Base-by-base conservation (phyloP, 768 basidiomycete species). In the Pleurotus tuoliensis region DNA sequence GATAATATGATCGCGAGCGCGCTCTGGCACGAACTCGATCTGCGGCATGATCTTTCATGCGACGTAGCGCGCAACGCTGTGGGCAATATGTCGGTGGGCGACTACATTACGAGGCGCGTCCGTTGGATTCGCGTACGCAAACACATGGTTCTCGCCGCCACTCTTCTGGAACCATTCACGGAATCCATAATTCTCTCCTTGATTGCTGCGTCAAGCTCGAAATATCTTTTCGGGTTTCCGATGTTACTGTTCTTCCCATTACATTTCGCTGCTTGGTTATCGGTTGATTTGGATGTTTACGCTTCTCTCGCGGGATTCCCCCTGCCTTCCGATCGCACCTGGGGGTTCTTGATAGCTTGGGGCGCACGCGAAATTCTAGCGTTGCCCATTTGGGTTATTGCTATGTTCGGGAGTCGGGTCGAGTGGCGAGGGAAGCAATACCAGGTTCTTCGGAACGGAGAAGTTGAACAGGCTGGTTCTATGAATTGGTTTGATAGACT, bases 111-210 rank as follows among this genome's bases (percentile, higher is more conserved):
- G 79, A 82, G 97, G 37, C 86, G 97, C 25, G 86, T 94, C 16
- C 87, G 97, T 2, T 99, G 97, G 97, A 93, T 99, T 64, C 85
- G 97, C 44, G 96, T 98, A 30, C 84, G 97, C 52, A 98, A 95
- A 69, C 86, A 86, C 64, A 98, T 98, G 94, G 88, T 92, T 6
- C 68, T 92, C 41, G 76, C 81, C 7, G 95, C 94, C 15, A 98
- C 94, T 0, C 55, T 98, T 53, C 62, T 91, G 16, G 97, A 99
- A 69, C 97, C 97, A 1, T 85, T 98, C 67, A 97, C 94, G 15
- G 97, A 99, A 71, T 86, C 84, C 44, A 69, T 97, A 40, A 69
- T 93, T 24, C 75, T 87, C 30, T 87, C 90, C 30, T 57, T 80
- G 24, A 80, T 95, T 56, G 84, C 83, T 18, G 77, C 82, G 24